Evolutionary conservation across 139 green algal genomes (phyloP).

Genomic region (Chlamydomonas sp.): DNA sequence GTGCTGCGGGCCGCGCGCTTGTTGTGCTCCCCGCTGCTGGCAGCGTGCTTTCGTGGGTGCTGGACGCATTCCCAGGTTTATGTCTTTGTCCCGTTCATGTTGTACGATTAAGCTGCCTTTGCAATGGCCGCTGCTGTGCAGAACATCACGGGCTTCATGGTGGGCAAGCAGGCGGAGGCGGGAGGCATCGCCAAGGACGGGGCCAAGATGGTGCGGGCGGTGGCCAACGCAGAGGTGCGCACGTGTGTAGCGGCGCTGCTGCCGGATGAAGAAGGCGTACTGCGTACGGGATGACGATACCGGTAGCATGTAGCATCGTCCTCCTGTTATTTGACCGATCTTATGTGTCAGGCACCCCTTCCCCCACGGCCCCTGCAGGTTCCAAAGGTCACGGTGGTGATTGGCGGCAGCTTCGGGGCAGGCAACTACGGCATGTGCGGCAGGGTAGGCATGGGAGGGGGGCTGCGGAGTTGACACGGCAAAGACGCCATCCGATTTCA

Average conservation of each 20-base stretch:
- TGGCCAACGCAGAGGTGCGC: constrained; percentile 77
- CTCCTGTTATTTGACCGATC: not conserved
- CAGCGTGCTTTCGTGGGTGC: too few relatives aligned
- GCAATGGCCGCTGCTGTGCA: not conserved
- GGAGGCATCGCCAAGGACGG: constrained; percentile 96
- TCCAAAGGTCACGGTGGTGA: constrained; percentile 91
- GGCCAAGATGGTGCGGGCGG: constrained; percentile 96
- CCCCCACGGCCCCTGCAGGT: constrained; percentile 62
- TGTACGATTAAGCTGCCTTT: too few relatives aligned
- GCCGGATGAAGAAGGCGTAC: not conserved
- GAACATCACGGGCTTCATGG: constrained; percentile 78
- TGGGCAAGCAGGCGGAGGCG: constrained; percentile 87
- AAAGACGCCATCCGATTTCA: not conserved
- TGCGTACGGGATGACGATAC: not conserved
- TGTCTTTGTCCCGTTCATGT: too few relatives aligned
- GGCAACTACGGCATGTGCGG: constrained; percentile 98
- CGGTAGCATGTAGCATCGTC: not conserved
- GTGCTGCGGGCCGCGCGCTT: not conserved
- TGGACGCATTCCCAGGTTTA: too few relatives aligned
- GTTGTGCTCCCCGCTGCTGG: not conserved
- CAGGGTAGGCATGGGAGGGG: not conserved
- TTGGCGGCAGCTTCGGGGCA: constrained; percentile 91
- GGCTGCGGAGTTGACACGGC: not conserved
- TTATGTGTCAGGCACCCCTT: not conserved
- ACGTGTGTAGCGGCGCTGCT: not conserved